Percentiles rank a stretch among this genome's conserved stretches.
These are phyloP conservation scores for Fermentozyma sake DNA, from an alignment of 1,139 yeast genomes.

Conservation along the genomic window DNA sequence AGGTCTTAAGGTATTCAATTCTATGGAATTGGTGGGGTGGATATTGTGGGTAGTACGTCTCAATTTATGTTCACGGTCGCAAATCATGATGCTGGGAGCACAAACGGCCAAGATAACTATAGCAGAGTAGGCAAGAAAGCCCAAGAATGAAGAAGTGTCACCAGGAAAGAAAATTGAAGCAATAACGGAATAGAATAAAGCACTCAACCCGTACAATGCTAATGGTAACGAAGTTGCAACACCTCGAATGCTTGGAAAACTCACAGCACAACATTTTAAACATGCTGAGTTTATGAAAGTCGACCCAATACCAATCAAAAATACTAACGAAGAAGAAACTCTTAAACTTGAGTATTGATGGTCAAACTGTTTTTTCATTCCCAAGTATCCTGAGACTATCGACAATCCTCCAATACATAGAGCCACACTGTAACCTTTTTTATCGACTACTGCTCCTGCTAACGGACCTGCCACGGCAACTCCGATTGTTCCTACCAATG, in stretches of 20 bases:
- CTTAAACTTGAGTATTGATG: slow-evolving; percentile 21
- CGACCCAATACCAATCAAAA: slow-evolving; percentile 50
- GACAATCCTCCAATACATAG: slow-evolving; percentile 40
- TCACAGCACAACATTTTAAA: slow-evolving; percentile 55
- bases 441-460: slow-evolving; percentile 59
- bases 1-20: slow-evolving; percentile 1
- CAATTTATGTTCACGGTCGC: slow-evolving; percentile 25
- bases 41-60: not conserved
- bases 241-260: slow-evolving; percentile 53
- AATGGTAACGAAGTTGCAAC: slow-evolving; percentile 58
- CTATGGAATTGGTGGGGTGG: slow-evolving; percentile 2
- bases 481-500: slow-evolving; percentile 57
- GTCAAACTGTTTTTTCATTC: slow-evolving; percentile 45
- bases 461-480: slow-evolving; percentile 54
- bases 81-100: slow-evolving; percentile 43
- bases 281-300: slow-evolving; percentile 50
- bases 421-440: slow-evolving; percentile 44
- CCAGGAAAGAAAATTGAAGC: slow-evolving; percentile 48
- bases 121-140: slow-evolving; percentile 42
- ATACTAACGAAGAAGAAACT: slow-evolving; percentile 34
- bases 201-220: slow-evolving; percentile 57
- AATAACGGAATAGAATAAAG: slow-evolving; percentile 48
- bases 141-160: slow-evolving; percentile 46
- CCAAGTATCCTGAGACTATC: slow-evolving; percentile 42
- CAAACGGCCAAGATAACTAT: slow-evolving; percentile 34